Base-by-base conservation (phyloP, 164 flowering plant genomes). In the Tetracentron sinense region DNA sequence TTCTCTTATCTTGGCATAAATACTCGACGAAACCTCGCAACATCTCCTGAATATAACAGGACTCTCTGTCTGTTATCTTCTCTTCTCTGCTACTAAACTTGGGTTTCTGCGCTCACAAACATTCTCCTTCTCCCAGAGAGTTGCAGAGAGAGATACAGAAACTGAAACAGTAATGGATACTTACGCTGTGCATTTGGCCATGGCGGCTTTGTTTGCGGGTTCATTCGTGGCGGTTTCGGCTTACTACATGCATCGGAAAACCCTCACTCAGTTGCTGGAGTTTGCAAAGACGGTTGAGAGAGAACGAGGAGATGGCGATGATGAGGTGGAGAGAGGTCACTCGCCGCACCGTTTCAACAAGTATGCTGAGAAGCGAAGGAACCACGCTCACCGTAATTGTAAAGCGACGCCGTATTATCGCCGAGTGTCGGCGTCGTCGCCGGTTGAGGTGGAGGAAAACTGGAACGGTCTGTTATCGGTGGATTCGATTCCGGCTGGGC, bases 181-280 rank as follows among this genome's bases (percentile, higher is more conserved):
- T 4, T 83, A 88, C 42, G 53, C 92, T 31, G n/a, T 88, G 15
- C 94, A 90, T 66, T 74, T 93, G 38, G 98, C 96, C 52, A 72
- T 93, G 88, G 98, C 98, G 73, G 97, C 97, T 19, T 76, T 93
- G 16, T 78, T 87, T 1, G 97, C 97, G 42, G 98, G 96, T 10
- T 90, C 97, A 0, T 62, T 90, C 30, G 94, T 93, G 35, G 97
- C 97, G 0, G 90, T 93, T 0, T 90, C 97, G 6, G 97, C 92
- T 0, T 93, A 87, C 72, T 85, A 78, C 63, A 88, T 93, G 97
- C 96, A 93, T 78, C 66, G 87, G 8, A 87, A 78, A 82, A 87
- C 97, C 77, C 82, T 90, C 56, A 67, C 75, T 33, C 92, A 87
- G 77, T 50, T 92, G 23, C 83, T 93, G 10, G 97, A 90, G 81